A percentile compares a stretch with the other conserved stretches of the same genome.
phyloP scores from a whole-genome alignment of 2,329 filamentous ascomycete species.

The Aspergillus clavatus region DNA sequence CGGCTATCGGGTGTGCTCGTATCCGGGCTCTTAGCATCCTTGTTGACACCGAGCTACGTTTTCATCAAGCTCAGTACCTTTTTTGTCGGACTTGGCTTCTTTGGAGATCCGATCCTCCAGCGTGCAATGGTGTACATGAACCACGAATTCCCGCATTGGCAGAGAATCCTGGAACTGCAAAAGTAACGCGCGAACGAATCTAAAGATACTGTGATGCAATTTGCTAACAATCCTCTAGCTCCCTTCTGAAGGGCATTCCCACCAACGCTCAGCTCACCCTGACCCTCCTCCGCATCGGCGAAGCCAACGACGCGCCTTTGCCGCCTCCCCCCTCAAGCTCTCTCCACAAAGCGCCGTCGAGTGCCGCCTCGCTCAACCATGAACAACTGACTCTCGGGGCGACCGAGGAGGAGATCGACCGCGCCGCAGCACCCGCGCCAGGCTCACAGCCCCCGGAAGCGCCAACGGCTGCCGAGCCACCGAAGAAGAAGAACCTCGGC shows the following conservation, averaged over 20 bases:
- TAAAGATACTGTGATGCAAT: background rate
- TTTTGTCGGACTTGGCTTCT: constrained; percentile 68
- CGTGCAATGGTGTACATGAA: constrained; percentile 51
- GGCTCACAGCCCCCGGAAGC: constrained; percentile 17
- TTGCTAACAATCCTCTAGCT: constrained; percentile 38
- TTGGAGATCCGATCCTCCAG: constrained; percentile 69
- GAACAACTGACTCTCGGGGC: constrained; percentile 57
- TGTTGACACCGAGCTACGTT: constrained; percentile 55
- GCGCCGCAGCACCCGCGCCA: constrained; percentile 55
- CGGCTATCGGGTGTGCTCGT: constrained; percentile 52
- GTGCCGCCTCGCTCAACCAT: constrained; percentile 50
- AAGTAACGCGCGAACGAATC: constrained; percentile 45
- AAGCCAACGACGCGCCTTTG: constrained; percentile 73
- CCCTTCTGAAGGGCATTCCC: constrained; percentile 72
- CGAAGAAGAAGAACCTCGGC: constrained; percentile 34
- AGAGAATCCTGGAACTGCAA: constrained; percentile 66
- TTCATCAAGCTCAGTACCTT: constrained; percentile 63
- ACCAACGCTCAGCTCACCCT: constrained; percentile 81
- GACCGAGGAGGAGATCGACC: constrained; percentile 60
- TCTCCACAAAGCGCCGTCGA: constrained; percentile 43
- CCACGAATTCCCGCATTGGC: constrained; percentile 61
- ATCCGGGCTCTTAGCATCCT: constrained; percentile 50
- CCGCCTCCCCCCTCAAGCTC: constrained; percentile 54
- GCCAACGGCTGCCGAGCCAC: background rate
- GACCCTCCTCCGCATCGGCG: constrained; percentile 74